A percentile compares a stretch with the other conserved stretches of the same genome.
phyloP scores from a whole-genome alignment of 2,329 filamentous ascomycete species.

The Coniochaeta hoffmannii region DNA sequence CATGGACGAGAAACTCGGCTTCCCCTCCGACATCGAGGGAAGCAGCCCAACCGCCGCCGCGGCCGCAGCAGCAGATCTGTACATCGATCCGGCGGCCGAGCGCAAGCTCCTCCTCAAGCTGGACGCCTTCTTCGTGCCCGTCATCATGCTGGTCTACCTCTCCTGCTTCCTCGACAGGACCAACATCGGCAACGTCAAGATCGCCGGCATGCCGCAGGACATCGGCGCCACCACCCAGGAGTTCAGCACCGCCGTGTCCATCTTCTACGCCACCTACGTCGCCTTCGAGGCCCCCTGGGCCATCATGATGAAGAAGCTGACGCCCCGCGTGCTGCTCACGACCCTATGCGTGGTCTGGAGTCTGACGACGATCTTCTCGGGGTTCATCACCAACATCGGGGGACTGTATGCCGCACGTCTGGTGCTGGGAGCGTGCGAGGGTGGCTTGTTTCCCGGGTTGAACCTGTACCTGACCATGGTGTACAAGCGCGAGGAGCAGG shows the following conservation, averaged over 20 bases:
- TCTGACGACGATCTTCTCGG: conserved; percentile 38
- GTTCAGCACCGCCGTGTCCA: conserved; percentile 31
- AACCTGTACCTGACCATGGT: conserved; percentile 44
- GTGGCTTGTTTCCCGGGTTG: conserved; percentile 40
- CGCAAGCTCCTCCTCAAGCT: conserved; percentile 23
- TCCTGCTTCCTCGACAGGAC: conserved; percentile 47
- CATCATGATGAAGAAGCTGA: conserved; percentile 14
- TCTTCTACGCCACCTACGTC: conserved; percentile 21
- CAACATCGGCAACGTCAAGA: conserved; percentile 44
- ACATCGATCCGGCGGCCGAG: conserved; percentile 20
- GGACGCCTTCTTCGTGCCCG: conserved; percentile 23
- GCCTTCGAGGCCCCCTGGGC: conserved; percentile 22
- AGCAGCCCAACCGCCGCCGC: neutral
- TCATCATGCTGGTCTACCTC: conserved; percentile 43
- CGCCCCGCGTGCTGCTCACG: conserved; percentile 8
- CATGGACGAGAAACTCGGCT: neutral
- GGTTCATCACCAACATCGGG: conserved; percentile 32
- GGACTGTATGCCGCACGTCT: conserved; percentile 37
- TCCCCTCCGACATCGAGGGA: neutral
- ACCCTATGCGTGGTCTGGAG: conserved; percentile 32
- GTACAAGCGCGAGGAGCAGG: conserved; percentile 48
- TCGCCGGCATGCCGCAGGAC: conserved; percentile 36
- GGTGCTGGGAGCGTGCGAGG: conserved; percentile 39
- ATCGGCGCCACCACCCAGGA: conserved; percentile 30
- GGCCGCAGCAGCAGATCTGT: neutral